Conservation (phyloP, 192 early-diverging fungal genomes). For the Chytriomyces sp. region DNA sequence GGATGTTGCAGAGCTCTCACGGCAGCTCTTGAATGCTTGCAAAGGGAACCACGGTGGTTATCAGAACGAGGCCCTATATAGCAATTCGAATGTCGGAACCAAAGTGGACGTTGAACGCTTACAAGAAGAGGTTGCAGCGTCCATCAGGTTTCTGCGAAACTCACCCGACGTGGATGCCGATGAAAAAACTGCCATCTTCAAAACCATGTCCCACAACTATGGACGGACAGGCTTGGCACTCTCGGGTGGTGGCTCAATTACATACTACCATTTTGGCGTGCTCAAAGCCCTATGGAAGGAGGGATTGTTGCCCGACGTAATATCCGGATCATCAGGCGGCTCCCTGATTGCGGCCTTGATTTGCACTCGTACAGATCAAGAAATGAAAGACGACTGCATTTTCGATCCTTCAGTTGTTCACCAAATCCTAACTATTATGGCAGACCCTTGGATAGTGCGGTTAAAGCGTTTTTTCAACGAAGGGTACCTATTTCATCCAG, state of each 20-base stretch:
- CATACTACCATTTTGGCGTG: conserved; percentile 63
- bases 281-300: conserved; percentile 68
- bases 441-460: conserved; percentile 19
- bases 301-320: conserved; percentile 67
- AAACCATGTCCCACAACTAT: conserved; percentile 63
- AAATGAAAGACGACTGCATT: conserved; percentile 50
- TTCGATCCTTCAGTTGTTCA: conserved; percentile 28
- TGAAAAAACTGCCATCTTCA: conserved; percentile 68
- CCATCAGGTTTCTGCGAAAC: conserved; percentile 27
- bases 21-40: no score
- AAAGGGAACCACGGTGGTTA: conserved; percentile 72
- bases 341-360: conserved; percentile 55
- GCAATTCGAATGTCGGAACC: conserved; percentile 70
- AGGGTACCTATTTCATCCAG: conserved; percentile 35
- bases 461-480: conserved; percentile 27
- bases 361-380: conserved; percentile 65
- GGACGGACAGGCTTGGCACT: conserved; percentile 75
- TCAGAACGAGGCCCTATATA: conserved; percentile 72
- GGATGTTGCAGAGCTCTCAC: no score
- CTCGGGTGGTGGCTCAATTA: conserved; percentile 66
- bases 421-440: not conserved
- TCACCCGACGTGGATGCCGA: conserved; percentile 17
- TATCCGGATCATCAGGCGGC: conserved; percentile 74
- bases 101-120: conserved; percentile 70
- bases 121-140: conserved; percentile 53